A percentile compares a stretch with the other conserved stretches of the same genome.
phyloP scores from a whole-genome alignment of 2,329 filamentous ascomycete species.

The Paramyrothecium roridum region DNA sequence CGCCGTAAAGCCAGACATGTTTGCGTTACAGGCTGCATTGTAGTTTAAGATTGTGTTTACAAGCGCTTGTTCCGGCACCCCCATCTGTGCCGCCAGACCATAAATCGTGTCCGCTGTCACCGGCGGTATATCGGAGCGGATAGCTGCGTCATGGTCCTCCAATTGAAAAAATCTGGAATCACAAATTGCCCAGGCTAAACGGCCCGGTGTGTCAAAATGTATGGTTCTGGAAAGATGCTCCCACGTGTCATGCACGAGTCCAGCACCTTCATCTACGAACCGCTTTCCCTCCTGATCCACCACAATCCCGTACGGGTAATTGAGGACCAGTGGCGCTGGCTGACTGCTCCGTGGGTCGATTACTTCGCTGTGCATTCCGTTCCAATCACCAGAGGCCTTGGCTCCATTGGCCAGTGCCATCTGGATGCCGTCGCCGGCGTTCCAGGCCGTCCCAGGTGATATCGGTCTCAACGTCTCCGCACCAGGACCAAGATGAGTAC shows the following conservation, averaged over 20 bases:
- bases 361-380: conserved; percentile 7
- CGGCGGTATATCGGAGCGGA: conserved; percentile 7
- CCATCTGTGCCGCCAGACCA: conserved; percentile 7
- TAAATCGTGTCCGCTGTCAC: conserved; percentile 7
- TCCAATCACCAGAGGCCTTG: conserved; percentile 7
- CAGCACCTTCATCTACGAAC: conserved; percentile 8
- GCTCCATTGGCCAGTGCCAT: conserved; percentile 7
- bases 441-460: conserved; percentile 7
- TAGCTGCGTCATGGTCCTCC: conserved; percentile 7
- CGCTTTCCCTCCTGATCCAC: conserved; percentile 6
- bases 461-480: conserved; percentile 8
- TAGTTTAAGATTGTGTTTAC: conserved; percentile 8
- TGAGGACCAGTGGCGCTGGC: conserved; percentile 7
- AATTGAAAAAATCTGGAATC: conserved; percentile 8
- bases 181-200: conserved; percentile 8
- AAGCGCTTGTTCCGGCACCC: conserved; percentile 7
- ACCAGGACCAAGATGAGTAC: conserved; percentile 8
- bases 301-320: conserved; percentile 7
- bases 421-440: conserved; percentile 7
- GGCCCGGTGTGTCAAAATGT: conserved; percentile 7
- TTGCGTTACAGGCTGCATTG: conserved; percentile 8
- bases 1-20: conserved; percentile 7
- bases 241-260: conserved; percentile 8
- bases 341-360: conserved; percentile 7
- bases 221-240: conserved; percentile 8